Evolutionary conservation across 2,329 filamentous ascomycete genomes (phyloP).

Genomic region (Coniochaeta pulveracea): DNA sequence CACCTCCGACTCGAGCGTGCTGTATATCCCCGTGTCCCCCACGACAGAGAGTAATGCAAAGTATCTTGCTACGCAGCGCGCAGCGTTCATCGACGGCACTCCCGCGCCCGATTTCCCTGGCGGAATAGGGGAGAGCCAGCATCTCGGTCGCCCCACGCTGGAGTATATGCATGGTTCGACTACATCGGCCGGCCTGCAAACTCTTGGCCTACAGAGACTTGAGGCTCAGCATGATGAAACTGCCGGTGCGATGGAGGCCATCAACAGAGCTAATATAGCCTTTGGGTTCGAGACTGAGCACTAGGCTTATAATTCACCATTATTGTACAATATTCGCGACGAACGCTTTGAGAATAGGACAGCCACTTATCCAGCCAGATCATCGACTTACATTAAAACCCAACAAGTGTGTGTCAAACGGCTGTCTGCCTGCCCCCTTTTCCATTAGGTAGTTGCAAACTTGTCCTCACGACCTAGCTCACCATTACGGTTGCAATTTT

Average conservation of each 20-base stretch:
- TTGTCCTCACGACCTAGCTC: too few species aligned
- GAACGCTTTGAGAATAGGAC: too few species aligned
- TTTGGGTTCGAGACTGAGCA: constrained; percentile 27
- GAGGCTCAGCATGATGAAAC: constrained; percentile 13
- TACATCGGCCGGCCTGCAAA: constrained; percentile 22
- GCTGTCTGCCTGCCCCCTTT: too few species aligned
- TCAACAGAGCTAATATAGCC: constrained; percentile 29
- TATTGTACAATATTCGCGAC: too few species aligned
- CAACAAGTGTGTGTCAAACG: too few species aligned
- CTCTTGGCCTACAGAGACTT: constrained; percentile 34
- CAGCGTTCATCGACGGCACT: constrained; percentile 57
- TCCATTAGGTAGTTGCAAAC: too few species aligned
- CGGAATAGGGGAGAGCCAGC: constrained; percentile 52
- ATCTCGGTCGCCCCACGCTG: constrained; percentile 33
- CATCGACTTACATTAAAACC: too few species aligned
- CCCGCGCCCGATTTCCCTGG: constrained; percentile 63
- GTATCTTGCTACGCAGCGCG: constrained; percentile 59
- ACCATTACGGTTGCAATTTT: too few species aligned
- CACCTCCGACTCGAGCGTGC: constrained; percentile 61
- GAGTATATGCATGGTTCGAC: constrained; percentile 20
- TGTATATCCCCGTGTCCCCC: constrained; percentile 85
- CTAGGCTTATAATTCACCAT: too few species aligned
- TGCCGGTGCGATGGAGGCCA: constrained; percentile 22
- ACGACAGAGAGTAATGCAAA: constrained; percentile 63
- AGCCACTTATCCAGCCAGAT: too few species aligned